phyloP scores from a whole-genome alignment of 768 basidiomycete genomes.

The Russula lepida region DNA sequence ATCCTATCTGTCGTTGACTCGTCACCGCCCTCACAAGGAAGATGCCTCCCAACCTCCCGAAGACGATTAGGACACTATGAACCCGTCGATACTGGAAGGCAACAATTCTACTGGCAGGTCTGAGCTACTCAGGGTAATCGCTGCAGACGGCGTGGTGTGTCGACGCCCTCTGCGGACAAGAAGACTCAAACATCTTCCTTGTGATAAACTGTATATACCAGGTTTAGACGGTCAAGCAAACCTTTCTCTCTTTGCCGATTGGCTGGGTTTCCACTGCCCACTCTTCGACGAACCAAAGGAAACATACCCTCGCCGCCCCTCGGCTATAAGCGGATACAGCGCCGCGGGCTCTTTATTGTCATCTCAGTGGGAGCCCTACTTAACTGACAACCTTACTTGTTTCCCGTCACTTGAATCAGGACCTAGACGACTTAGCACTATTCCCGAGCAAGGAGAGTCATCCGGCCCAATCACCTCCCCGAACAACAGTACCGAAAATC shows the following conservation, averaged over 20 bases:
- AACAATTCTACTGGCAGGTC: too few relatives aligned
- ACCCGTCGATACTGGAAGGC: too few relatives aligned
- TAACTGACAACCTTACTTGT: too few relatives aligned
- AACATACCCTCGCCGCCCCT: slow-evolving; percentile 1
- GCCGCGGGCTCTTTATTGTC: too few relatives aligned
- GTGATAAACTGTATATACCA: background rate
- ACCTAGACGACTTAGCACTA: too few relatives aligned
- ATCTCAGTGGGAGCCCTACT: too few relatives aligned
- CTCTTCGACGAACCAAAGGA: too few relatives aligned
- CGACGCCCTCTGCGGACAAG: background rate
- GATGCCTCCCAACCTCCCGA: background rate
- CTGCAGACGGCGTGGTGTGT: background rate
- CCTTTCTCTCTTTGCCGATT: too few relatives aligned
- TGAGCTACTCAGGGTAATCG: background rate
- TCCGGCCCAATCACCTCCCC: background rate
- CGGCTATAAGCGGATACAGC: background rate
- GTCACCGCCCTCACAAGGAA: background rate
- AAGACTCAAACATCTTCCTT: background rate
- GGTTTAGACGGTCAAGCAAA: background rate
- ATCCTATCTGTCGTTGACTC: background rate
- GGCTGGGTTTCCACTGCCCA: too few relatives aligned
- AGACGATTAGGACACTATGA: too few relatives aligned
- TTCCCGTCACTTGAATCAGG: too few relatives aligned
- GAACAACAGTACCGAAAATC: slow-evolving; percentile 10
- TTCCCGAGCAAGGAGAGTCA: too few relatives aligned